Base-by-base conservation (phyloP, 208 protist genomes). In the Leishmania guyanensis region DNA sequence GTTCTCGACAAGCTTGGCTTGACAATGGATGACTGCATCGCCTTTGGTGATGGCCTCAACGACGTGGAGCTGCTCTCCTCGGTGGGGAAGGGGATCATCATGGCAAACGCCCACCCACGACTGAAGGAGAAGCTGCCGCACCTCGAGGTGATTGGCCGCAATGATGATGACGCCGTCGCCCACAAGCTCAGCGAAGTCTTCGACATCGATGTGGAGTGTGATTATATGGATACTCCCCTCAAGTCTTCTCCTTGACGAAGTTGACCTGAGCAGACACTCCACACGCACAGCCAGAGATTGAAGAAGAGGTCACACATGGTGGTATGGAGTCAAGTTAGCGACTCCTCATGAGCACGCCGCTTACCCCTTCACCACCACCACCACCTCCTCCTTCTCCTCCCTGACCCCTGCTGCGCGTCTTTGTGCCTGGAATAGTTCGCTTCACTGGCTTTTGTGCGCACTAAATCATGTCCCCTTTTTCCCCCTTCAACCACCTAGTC, bases 21-120 rank as follows among this genome's bases (percentile, higher is more conserved):
- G 65, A 86, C 70, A n/a, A 82, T 88, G 76, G 36, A 73, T 2
- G 90, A 96, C 78, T 91, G 84, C 76, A 89, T 94, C 77, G 89
- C 90, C 14, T 94, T 96, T 81, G 93, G 93, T 39, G 89, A 96
- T 62, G 88, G 90, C 26, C 68, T 94, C 76, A 96, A 94, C 77
- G 93, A 96, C 68, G 79, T 80, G 58, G 88, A 93, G 76, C 91
- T 96, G 84, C 84, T 96, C 22, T 56, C 72, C 26, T 82, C 65
- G 0, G 91, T 90, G 3, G 90, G 89, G 8, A 96, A 94, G 69
- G 93, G 88, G 6, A 94, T 80, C 76, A 82, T 96, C 26, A 96
- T 96, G 93, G 83, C 62, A 22, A 96, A 96, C 77, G 91, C 81
- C 8, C 86, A 86, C 53, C 69, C 81, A 50, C 86, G 85, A 0